These are phyloP conservation scores for Mariannaea elegans DNA, from an alignment of 2,329 filamentous ascomycete genomes.

Conservation along the genomic window DNA sequence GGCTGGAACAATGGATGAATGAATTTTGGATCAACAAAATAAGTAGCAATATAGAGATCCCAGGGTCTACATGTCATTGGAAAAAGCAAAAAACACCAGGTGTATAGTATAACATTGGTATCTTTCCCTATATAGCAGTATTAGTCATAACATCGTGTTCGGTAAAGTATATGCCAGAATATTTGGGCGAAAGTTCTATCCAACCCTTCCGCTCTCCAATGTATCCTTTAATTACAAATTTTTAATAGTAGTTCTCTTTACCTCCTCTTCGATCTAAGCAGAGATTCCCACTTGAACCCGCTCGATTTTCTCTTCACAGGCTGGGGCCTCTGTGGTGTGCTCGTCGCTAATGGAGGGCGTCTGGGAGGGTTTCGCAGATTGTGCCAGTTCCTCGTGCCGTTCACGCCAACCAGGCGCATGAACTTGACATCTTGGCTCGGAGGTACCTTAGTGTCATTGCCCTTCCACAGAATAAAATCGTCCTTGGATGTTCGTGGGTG, in stretches of 20 bases:
- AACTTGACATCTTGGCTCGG: constrained; percentile 52
- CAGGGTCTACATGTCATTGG: not conserved
- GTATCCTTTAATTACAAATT: too few species aligned
- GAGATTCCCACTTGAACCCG: constrained; percentile 37
- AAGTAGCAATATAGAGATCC: not conserved
- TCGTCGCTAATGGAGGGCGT: not conserved
- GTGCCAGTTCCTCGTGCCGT: constrained; percentile 3
- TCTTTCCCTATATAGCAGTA: constrained; percentile 20
- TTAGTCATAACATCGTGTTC: constrained; percentile 37
- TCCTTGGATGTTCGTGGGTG: constrained; percentile 52
- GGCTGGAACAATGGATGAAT: too few species aligned
- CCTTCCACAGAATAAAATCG: constrained; percentile 48
- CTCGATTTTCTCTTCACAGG: constrained; percentile 19
- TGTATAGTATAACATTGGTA: constrained; percentile 30
- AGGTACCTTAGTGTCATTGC: constrained; percentile 42
- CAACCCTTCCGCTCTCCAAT: constrained; percentile 9
- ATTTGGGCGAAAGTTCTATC: not conserved
- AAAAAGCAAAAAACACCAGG: constrained; percentile 5
- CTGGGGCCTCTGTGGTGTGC: constrained; percentile 9
- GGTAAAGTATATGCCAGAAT: constrained; percentile 26
- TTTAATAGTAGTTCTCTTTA: not conserved
- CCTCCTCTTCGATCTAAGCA: constrained; percentile 37
- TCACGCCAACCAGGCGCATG: constrained; percentile 40
- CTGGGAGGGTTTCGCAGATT: constrained; percentile 13
- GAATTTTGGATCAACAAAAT: not conserved